A percentile compares a stretch with the other conserved stretches of the same genome.
These are phyloP conservation scores for Podaxis carcinomalis DNA, from an alignment of 768 basidiomycete genomes.

Conservation along the genomic window DNA sequence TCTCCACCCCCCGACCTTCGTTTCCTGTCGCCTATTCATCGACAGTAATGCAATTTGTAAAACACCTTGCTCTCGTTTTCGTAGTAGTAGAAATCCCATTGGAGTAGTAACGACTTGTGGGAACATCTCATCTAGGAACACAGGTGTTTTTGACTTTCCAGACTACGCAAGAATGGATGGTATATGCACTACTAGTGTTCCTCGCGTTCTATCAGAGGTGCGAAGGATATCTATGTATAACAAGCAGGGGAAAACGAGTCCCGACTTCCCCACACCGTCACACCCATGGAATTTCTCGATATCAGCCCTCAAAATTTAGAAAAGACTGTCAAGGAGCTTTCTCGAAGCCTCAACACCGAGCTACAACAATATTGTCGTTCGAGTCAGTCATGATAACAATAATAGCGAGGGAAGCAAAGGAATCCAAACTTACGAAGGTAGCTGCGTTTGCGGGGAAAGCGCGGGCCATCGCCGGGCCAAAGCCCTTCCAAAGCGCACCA, in stretches of 20 bases:
- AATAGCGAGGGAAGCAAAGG: not conserved
- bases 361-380: constrained; percentile 33
- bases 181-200: not conserved
- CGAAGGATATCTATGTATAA: not conserved
- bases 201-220: not conserved
- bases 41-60: not conserved
- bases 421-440: constrained; percentile 63
- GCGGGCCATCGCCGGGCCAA: constrained; percentile 96
- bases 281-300: not conserved
- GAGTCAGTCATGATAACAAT: not conserved
- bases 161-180: not conserved
- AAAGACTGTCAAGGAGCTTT: constrained; percentile 72
- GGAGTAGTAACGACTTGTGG: not conserved
- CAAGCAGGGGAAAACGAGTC: not conserved
- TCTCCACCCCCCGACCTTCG: not conserved
- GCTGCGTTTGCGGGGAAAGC: constrained; percentile 98
- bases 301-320: constrained; percentile 23
- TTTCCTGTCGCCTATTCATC: not conserved
- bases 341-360: constrained; percentile 91
- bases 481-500: constrained; percentile 90
- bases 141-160: not conserved
- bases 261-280: not conserved
- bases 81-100: not conserved
- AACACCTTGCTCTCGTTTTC: not conserved
- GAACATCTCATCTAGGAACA: not conserved